Base-by-base conservation (phyloP, 805 yeast species). In the Schwanniomyces sp. region DNA sequence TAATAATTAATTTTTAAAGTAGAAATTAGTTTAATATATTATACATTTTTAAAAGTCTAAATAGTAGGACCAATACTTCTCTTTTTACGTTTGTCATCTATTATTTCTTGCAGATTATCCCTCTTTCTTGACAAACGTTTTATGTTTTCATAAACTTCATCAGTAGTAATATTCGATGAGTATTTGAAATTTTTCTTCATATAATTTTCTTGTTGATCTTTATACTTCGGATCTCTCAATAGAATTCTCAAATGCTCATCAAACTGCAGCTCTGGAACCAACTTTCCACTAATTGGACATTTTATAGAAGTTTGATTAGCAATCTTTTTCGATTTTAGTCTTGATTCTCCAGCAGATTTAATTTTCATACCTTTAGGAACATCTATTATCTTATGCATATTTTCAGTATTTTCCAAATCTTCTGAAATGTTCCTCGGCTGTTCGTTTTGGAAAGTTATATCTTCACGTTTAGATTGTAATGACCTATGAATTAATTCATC, bases 271-370 rank as follows among this genome's bases (percentile, higher is more conserved):
- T 87, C 94, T 0, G 91, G 86, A 1, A 91, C 78, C 59, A 76
- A 57, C 56, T 82, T 77, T 1, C 85, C 85, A 0, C 96, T 88
- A 36, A 88, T 72, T n/a, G 97, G 97, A 60, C 96, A 89, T 52
- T 72, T 76, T 36, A 91, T 77, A 41, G 69, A 53, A 7, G 62
- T 67, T 48, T 68, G 77, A 8, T 25, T 32, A 9, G 32, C 37
- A 3, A 29, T 25, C 2, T 18, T 5, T 38, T 26, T 28, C 41
- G 51, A 69, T 61, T 63, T 76, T 59, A 53, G 58, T 57, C 96
- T 67, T 1, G 90, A 77, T 45, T 84, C 84, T 3, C 96, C 96
- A 4, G 87, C 88, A 2, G 87, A 78, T 52, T 75, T 76, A 25
- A 89, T 77, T 54, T 85, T 86, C 75, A 85, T 80, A 16, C 85